Evolutionary conservation across 345 rosid species (phyloP).

Genomic region (Erucastrum elatum): DNA sequence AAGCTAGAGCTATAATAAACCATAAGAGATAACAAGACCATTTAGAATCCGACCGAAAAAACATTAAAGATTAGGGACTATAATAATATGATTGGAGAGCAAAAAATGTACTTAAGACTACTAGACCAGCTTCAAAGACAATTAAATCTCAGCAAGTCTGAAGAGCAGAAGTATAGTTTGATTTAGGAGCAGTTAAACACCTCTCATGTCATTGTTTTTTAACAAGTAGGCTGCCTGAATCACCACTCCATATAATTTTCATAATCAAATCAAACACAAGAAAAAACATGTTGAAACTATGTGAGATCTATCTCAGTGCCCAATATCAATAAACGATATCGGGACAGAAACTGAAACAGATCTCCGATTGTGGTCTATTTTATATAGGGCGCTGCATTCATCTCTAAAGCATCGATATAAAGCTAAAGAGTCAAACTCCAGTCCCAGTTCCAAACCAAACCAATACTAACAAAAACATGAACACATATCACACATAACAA

Average conservation of each 20-base stretch:
- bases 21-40: background rate
- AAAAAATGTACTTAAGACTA: slow-evolving; percentile 59
- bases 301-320: slow-evolving; percentile 24
- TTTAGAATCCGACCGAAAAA: background rate
- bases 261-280: background rate
- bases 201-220: slow-evolving; percentile 46
- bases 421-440: slow-evolving; percentile 47
- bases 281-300: background rate
- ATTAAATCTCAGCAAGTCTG: slow-evolving; percentile 73
- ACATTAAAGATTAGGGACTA: background rate
- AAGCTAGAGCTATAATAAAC: background rate
- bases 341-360: slow-evolving; percentile 21
- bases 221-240: slow-evolving; percentile 86
- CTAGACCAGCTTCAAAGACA: slow-evolving; percentile 85
- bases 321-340: background rate
- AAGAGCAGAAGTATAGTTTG: slow-evolving; percentile 65
- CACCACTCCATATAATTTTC: slow-evolving; percentile 47
- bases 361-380: slow-evolving; percentile 36
- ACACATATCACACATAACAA: no score
- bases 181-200: slow-evolving; percentile 79
- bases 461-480: background rate
- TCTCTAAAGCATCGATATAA: slow-evolving; percentile 37
- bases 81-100: background rate
- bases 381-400: slow-evolving; percentile 44
- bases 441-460: slow-evolving; percentile 11